A percentile compares a stretch with the other conserved stretches of the same genome.
phyloP scores from a whole-genome alignment of 2,329 filamentous ascomycete genomes.

The Ophiostoma quercus region DNA sequence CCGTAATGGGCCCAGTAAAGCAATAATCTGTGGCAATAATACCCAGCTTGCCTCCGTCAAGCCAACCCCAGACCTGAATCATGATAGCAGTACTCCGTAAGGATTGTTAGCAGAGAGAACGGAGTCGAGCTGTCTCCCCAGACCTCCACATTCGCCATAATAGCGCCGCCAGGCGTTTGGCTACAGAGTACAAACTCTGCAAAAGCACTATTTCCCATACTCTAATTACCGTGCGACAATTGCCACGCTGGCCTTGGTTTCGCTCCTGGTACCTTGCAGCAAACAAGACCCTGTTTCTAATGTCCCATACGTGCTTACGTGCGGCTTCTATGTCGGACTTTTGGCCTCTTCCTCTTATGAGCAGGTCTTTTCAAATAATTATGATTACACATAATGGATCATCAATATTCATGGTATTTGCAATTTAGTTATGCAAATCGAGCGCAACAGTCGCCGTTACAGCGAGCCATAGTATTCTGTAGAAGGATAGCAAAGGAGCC shows the following conservation, averaged over 20 bases:
- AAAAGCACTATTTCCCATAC: neutral
- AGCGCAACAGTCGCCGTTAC: neutral
- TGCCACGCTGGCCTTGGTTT: conserved; percentile 5
- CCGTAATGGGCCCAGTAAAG: neutral
- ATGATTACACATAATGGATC: neutral
- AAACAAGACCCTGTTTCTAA: conserved; percentile 8
- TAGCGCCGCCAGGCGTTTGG: neutral
- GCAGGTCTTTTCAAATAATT: neutral
- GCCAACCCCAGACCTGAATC: conserved; percentile 13
- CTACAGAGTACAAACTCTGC: neutral
- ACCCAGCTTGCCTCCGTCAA: neutral
- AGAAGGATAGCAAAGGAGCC: neutral
- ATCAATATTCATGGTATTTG: neutral
- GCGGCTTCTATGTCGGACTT: neutral
- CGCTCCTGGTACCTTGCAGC: conserved; percentile 5
- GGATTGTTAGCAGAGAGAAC: neutral
- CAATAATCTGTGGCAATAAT: neutral
- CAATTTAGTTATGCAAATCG: neutral
- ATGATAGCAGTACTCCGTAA: conserved; percentile 10
- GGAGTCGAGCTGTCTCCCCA: conserved; percentile 2
- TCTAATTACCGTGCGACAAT: neutral
- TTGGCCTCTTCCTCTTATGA: neutral
- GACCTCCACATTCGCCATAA: conserved; percentile 1
- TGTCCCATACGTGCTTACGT: neutral
- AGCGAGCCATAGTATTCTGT: neutral